Evolutionary conservation across 495 filamentous ascomycete genomes (phyloP), one percentile per base, ranked within the genome.

Genomic region (Chaetomium tenue): DNA sequence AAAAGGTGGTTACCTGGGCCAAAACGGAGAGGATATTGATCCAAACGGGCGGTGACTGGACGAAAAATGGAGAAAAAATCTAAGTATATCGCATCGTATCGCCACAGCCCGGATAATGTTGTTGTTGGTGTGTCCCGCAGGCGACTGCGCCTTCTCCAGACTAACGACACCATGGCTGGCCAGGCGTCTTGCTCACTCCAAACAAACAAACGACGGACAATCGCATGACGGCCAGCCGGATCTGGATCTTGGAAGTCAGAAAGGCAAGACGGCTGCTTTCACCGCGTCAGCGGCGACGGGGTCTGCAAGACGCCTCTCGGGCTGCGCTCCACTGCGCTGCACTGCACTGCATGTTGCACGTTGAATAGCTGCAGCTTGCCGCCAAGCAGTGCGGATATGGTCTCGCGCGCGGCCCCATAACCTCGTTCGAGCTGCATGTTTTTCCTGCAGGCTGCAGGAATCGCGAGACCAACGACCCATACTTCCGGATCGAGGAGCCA

Each of bases 401-500:
- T n/a, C 28, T 56, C 3, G 53, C 18, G 26, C 28, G 30, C 33
- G 52, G 52, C 39, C 23, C 39, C 52, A 56, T 55, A 20, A 39
- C 37, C 18, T 25, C 50, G 39, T 33, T 40, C 12, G 42, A 48
- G 42, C 2, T 39, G 59, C 59, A 61, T 61, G 18, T 59, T 48
- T 40, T 23, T 23, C 8, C 54, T 25, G 55, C 61, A 63, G n/a
- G 15, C 60, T 56, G 60, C 57, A 51, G 16, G 28, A 22, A 63
- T 59, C 50, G 40, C 44, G 54, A 57, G 55, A 52, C 22, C 44
- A 56, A 15, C 25, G 61, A 61, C 61, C 66, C 56, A 67, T 50
- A 30, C 50, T 63, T 63, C 57, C 66, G 61, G 61, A 64, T 64
- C 39, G 53, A 64, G 61, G 56, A 23, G 58, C 25, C 28, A 37